A percentile compares a stretch with the other conserved stretches of the same genome.
phyloP scores from a whole-genome alignment of 2,329 filamentous ascomycete genomes.

The Cercospora canescens region DNA sequence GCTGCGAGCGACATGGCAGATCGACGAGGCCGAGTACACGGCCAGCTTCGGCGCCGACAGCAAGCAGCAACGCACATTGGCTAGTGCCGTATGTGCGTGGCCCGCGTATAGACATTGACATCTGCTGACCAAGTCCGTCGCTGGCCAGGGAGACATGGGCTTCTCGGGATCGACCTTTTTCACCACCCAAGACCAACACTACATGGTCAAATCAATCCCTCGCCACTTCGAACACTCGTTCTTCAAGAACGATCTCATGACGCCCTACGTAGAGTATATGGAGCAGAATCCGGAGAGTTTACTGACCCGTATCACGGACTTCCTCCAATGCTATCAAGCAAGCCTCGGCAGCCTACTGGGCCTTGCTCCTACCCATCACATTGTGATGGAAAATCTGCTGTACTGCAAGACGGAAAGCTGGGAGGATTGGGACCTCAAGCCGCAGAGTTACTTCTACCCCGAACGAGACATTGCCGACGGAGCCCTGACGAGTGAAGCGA shows the following conservation, averaged over 20 bases:
- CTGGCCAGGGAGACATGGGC: constrained; percentile 57
- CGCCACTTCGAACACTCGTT: constrained; percentile 69
- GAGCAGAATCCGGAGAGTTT: constrained; percentile 59
- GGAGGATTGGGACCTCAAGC: constrained; percentile 76
- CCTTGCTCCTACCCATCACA: constrained; percentile 67
- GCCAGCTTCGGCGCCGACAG: constrained; percentile 52
- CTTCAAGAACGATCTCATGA: constrained; percentile 66
- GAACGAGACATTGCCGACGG: constrained; percentile 70
- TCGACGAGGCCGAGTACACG: constrained; percentile 56
- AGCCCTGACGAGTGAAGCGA: constrained; percentile 61
- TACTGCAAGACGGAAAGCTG: constrained; percentile 61
- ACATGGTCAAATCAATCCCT: constrained; percentile 70
- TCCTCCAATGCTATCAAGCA: constrained; percentile 57
- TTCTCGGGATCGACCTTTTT: constrained; percentile 78
- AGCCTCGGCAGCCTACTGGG: constrained; percentile 63
- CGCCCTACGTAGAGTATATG: constrained; percentile 67
- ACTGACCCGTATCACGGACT: constrained; percentile 70
- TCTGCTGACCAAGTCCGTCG: not conserved
- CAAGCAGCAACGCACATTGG: constrained; percentile 34
- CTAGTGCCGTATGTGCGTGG: not conserved
- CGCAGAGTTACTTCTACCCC: constrained; percentile 72
- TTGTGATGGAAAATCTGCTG: constrained; percentile 76
- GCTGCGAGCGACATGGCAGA: constrained; percentile 53
- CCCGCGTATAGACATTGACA: not conserved
- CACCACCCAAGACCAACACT: constrained; percentile 64